phyloP scores from a whole-genome alignment of 2,329 filamentous ascomycete species.

The Fonsecaea monophora region DNA sequence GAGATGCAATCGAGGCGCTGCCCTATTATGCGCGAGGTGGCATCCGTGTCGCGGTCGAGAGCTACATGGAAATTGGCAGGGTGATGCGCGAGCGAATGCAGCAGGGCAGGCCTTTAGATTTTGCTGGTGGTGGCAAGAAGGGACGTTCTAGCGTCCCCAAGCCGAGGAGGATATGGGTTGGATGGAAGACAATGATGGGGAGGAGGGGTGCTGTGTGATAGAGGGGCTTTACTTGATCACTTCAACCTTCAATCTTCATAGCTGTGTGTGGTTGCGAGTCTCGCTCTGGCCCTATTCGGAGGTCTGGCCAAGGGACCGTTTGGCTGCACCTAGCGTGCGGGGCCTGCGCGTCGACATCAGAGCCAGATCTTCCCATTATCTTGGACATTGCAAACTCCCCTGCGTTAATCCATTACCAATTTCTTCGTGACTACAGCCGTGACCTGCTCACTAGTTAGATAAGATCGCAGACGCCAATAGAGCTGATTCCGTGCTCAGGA shows the following conservation, averaged over 20 bases:
- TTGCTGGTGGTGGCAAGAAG: constrained; percentile 37
- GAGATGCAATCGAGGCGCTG: constrained; percentile 65
- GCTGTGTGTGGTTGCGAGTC: neutral
- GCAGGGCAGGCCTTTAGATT: constrained; percentile 35
- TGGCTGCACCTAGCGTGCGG: neutral
- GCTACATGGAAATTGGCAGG: constrained; percentile 77
- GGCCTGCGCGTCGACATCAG: neutral
- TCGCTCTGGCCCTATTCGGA: neutral
- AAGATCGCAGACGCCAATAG: neutral
- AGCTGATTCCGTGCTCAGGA: neutral
- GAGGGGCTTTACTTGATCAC: neutral
- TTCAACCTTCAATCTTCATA: neutral
- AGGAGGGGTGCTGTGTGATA: constrained; percentile 35
- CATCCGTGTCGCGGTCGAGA: constrained; percentile 73
- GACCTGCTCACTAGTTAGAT: neutral
- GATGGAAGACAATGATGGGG: constrained; percentile 61
- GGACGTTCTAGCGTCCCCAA: constrained; percentile 54
- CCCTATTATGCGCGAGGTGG: constrained; percentile 67
- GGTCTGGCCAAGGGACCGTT: neutral
- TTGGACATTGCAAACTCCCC: neutral
- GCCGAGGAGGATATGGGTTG: constrained; percentile 60
- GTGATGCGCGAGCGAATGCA: constrained; percentile 41
- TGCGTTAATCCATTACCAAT: neutral
- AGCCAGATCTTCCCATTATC: neutral
- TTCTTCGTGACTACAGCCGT: neutral